These are phyloP conservation scores for Bolboschoenoplectus hybrid DNA, from an alignment of 202 grass and related monocot species.

Conservation along the genomic window DNA sequence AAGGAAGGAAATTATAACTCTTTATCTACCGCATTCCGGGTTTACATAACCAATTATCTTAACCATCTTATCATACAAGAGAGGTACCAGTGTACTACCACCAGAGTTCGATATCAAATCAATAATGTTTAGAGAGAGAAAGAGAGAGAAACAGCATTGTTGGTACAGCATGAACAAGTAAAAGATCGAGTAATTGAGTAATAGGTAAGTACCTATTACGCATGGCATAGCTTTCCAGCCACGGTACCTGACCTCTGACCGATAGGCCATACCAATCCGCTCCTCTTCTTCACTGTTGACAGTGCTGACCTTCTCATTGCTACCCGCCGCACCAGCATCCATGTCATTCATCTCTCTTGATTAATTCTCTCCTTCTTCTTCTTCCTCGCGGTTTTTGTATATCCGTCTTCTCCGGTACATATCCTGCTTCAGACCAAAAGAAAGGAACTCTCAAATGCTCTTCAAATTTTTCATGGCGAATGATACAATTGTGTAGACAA, in stretches of 20 bases:
- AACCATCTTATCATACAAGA: not conserved
- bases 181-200: not conserved
- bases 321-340: not conserved
- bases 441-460: not conserved
- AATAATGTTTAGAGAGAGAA: not conserved
- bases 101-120: not conserved
- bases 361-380: not conserved
- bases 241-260: slow-evolving; percentile 44
- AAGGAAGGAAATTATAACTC: not conserved
- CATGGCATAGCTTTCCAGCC: slow-evolving; percentile 72
- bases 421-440: not conserved
- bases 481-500: not conserved
- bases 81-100: not conserved
- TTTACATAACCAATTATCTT: not conserved
- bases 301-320: not conserved
- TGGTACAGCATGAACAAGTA: not conserved
- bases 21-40: not conserved
- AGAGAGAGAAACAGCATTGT: too few species aligned
- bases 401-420: not conserved
- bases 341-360: not conserved
- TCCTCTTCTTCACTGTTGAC: not conserved
- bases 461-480: not conserved
- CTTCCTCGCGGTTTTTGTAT: not conserved
- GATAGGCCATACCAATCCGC: not conserved
- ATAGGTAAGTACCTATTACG: slow-evolving; percentile 50